Evolutionary conservation across 2,329 filamentous ascomycete genomes (phyloP).

Genomic region (Apiospora marii): DNA sequence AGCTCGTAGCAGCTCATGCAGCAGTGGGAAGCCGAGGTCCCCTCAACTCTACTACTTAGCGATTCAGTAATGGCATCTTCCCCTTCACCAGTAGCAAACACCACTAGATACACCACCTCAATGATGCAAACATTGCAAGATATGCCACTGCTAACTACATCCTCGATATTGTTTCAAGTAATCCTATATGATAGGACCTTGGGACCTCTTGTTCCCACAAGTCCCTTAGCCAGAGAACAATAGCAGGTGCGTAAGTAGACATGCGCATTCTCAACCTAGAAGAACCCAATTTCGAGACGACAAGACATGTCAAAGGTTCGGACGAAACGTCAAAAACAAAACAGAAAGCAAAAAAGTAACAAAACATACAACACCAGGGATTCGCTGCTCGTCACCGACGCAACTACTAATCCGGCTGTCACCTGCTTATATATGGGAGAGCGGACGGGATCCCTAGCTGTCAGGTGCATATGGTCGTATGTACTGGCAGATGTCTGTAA

Average conservation of each 20-base stretch:
- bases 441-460: conserved; percentile 25
- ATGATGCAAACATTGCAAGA: neutral
- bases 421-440: conserved; percentile 25
- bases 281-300: neutral
- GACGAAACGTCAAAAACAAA: conserved; percentile 9
- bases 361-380: conserved; percentile 26
- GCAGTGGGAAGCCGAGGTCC: too few relatives aligned
- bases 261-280: neutral
- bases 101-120: neutral
- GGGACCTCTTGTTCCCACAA: neutral
- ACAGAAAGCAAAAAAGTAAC: neutral
- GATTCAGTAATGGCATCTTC: neutral
- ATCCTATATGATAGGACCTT: neutral
- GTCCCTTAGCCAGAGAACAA: neutral
- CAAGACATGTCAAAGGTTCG: neutral
- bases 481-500: neutral
- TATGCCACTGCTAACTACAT: neutral
- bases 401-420: conserved; percentile 27
- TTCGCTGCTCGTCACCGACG: conserved; percentile 28
- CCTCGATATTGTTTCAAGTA: neutral
- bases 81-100: neutral
- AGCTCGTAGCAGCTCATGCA: neutral
- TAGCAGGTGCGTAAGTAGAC: too few relatives aligned
- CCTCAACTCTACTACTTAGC: too few relatives aligned
- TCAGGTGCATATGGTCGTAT: conserved; percentile 24